Evolutionary conservation across 768 basidiomycete genomes (phyloP).

Genomic region (Boletus speciosus): DNA sequence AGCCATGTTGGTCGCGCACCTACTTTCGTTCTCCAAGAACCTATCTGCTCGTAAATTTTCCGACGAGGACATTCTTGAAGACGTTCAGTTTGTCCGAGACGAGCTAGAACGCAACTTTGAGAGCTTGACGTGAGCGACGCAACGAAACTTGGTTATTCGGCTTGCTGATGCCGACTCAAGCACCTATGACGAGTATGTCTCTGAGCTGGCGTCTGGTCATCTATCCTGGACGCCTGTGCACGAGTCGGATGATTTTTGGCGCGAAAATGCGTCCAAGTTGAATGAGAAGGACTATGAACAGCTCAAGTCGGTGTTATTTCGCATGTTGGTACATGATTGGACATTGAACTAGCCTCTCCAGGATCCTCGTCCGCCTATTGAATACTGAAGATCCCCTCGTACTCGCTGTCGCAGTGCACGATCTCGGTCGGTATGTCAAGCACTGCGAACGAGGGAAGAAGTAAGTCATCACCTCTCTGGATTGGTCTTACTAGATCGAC

Average conservation of each 20-base stretch:
- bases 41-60: slow-evolving; percentile 84
- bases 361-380: slow-evolving; percentile 71
- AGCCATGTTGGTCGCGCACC: slow-evolving; percentile 84
- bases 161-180: slow-evolving; percentile 37
- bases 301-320: slow-evolving; percentile 57
- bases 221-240: slow-evolving; percentile 96
- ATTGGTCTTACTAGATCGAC: neutral
- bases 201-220: slow-evolving; percentile 86
- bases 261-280: slow-evolving; percentile 84
- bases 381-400: slow-evolving; percentile 67
- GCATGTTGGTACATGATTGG: neutral
- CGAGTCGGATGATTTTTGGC: slow-evolving; percentile 97
- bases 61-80: slow-evolving; percentile 93
- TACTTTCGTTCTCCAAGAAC: slow-evolving; percentile 85
- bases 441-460: slow-evolving; percentile 90
- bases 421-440: slow-evolving; percentile 92
- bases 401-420: slow-evolving; percentile 89
- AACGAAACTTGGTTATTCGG: neutral
- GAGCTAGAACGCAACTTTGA: slow-evolving; percentile 85
- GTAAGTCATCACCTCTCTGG: slow-evolving; percentile 41
- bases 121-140: slow-evolving; percentile 73
- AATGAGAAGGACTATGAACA: slow-evolving; percentile 83
- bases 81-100: slow-evolving; percentile 81
- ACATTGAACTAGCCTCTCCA: slow-evolving; percentile 29
- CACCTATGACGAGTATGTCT: slow-evolving; percentile 94